These are phyloP conservation scores for Cladophialophora chaetospira DNA, from an alignment of 2,329 filamentous ascomycete genomes.

Conservation along the genomic window DNA sequence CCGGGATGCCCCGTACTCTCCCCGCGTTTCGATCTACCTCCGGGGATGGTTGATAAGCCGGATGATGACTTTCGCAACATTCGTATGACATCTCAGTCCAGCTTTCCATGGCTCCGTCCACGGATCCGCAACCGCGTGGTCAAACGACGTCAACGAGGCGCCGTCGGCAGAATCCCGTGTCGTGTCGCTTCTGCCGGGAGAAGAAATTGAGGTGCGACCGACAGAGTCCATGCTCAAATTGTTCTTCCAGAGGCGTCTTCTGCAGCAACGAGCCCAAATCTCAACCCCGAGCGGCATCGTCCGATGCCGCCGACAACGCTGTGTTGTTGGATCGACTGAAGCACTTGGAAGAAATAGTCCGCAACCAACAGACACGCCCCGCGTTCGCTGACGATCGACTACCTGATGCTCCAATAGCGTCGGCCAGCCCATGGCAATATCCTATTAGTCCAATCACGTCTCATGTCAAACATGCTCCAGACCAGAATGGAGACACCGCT, in stretches of 20 bases:
- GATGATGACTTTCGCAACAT: too few species aligned
- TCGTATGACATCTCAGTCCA: too few species aligned
- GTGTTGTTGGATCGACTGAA: conserved; percentile 26
- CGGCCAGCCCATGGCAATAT: background rate
- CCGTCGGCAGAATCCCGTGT: conserved; percentile 42
- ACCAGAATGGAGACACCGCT: background rate
- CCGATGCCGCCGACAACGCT: conserved; percentile 9
- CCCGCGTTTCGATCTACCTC: too few species aligned
- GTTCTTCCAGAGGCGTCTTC: conserved; percentile 37
- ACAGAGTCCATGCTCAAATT: conserved; percentile 51
- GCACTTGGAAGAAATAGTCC: conserved; percentile 28
- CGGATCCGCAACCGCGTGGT: background rate
- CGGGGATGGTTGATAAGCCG: too few species aligned
- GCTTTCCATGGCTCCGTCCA: background rate
- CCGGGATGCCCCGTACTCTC: too few species aligned
- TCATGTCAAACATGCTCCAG: background rate
- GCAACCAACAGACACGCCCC: conserved; percentile 7
- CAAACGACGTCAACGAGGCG: conserved; percentile 7
- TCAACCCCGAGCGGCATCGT: background rate
- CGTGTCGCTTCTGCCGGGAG: conserved; percentile 42
- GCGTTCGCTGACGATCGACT: background rate
- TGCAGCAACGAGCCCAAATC: conserved; percentile 31
- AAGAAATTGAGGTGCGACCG: conserved; percentile 59
- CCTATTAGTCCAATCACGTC: background rate
- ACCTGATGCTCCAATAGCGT: background rate